These are phyloP conservation scores for Ophiostoma piceae DNA, from an alignment of 2,329 filamentous ascomycete genomes.

Conservation along the genomic window DNA sequence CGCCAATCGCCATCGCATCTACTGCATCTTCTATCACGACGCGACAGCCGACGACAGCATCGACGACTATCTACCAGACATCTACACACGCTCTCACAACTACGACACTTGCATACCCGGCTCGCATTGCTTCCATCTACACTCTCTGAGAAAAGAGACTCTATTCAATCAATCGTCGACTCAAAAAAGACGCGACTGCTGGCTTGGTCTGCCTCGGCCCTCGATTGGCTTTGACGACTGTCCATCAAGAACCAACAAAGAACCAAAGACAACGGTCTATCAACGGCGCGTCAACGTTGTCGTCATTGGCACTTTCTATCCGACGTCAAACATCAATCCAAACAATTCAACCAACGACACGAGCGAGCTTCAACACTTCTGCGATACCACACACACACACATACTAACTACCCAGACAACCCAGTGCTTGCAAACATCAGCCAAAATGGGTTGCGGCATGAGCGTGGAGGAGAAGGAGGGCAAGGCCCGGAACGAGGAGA, in stretches of 20 bases:
- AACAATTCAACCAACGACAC: background rate
- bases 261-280: no score
- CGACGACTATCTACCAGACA: no score
- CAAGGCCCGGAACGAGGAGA: conserved; percentile 99
- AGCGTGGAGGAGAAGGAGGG: conserved; percentile 99
- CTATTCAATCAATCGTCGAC: background rate
- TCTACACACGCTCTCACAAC: background rate
- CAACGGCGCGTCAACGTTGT: background rate
- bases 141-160: background rate
- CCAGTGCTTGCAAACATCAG: conserved; percentile 30
- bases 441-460: conserved; percentile 98
- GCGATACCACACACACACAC: no score
- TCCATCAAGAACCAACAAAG: no score
- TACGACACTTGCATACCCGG: background rate
- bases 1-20: background rate
- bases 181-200: background rate
- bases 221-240: background rate
- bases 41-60: background rate
- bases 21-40: background rate
- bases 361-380: background rate
- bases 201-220: no score
- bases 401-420: background rate
- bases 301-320: no score
- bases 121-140: background rate
- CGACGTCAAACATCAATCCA: background rate